A percentile compares a stretch with the other conserved stretches of the same genome.
phyloP scores from a whole-genome alignment of 192 early-diverging fungal species.

The Phlyctochytrium bullatum region DNA sequence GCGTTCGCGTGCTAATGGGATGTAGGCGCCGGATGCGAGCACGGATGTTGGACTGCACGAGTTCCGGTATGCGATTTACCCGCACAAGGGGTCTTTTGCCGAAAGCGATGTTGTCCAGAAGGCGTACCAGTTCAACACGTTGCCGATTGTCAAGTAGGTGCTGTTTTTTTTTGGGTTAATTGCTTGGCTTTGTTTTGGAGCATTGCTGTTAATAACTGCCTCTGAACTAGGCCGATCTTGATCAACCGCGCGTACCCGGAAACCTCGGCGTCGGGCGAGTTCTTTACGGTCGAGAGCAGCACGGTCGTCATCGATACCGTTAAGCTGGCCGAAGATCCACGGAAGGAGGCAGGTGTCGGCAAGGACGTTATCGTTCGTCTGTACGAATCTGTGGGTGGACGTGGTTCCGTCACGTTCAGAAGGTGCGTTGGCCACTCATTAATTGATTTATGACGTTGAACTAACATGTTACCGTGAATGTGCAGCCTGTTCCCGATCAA shows the following conservation, averaged over 20 bases:
- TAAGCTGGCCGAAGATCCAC: constrained; percentile 81
- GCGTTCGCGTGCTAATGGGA: neutral
- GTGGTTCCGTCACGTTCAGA: constrained; percentile 52
- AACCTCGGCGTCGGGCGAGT: constrained; percentile 29
- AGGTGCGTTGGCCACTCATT: constrained; percentile 28
- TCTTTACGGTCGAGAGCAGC: constrained; percentile 23
- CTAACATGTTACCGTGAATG: constrained; percentile 8
- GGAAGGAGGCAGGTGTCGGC: constrained; percentile 4
- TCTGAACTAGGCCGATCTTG: neutral
- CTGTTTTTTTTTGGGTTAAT: neutral
- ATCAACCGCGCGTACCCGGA: neutral
- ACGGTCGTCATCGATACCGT: constrained; percentile 90
- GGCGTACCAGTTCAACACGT: constrained; percentile 90
- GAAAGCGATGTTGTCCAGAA: constrained; percentile 83
- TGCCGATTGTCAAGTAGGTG: constrained; percentile 49
- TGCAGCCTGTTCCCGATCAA: constrained; percentile 51
- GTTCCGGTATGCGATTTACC: constrained; percentile 88
- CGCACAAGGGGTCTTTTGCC: constrained; percentile 79
- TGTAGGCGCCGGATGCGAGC: constrained; percentile 45
- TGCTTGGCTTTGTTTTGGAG: too few species aligned
- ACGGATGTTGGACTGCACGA: constrained; percentile 63
- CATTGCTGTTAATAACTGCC: neutral
- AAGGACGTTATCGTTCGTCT: constrained; percentile 76
- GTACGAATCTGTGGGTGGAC: constrained; percentile 91
- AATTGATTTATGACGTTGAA: neutral